These are phyloP conservation scores for Triglochin maritima DNA, from an alignment of 106 monocot species.

Conservation along the genomic window DNA sequence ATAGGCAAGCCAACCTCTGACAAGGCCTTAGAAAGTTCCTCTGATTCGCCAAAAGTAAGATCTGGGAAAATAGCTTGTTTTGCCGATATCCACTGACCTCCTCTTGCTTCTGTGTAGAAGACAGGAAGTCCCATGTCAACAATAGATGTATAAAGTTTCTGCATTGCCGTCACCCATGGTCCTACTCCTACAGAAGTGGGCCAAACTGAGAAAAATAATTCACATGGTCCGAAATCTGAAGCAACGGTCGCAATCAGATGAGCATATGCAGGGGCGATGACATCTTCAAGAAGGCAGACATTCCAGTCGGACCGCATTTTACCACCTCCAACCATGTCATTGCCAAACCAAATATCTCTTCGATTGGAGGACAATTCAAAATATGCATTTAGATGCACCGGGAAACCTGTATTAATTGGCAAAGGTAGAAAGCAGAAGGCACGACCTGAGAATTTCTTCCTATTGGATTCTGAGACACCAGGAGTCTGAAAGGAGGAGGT, in stretches of 20 bases:
- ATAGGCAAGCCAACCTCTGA: conserved; percentile 78
- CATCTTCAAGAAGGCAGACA: conserved; percentile 80
- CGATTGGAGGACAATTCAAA: conserved; percentile 97
- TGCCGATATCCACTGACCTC: conserved; percentile 89
- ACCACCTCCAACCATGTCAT: conserved; percentile 98
- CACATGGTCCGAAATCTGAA: conserved; percentile 57
- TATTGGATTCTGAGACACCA: conserved; percentile 14
- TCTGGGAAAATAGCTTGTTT: conserved; percentile 94
- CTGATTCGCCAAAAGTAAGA: conserved; percentile 47
- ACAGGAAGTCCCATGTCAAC: conserved; percentile 57
- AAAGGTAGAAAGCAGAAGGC: conserved; percentile 97
- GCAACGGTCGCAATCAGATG: conserved; percentile 60
- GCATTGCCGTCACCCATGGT: conserved; percentile 76
- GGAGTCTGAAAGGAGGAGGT: conserved; percentile 13
- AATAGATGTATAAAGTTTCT: conserved; percentile 56
- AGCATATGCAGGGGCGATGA: conserved; percentile 65
- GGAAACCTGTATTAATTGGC: conserved; percentile 74
- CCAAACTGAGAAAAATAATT: conserved; percentile 82
- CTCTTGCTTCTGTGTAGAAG: conserved; percentile 87
- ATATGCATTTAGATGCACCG: conserved; percentile 86
- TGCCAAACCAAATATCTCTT: conserved; percentile 97
- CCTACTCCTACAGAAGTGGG: conserved; percentile 55
- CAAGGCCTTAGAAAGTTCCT: conserved; percentile 56
- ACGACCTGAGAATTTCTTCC: conserved; percentile 50
- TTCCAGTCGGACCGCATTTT: conserved; percentile 94